Percentiles rank a stretch among this genome's conserved stretches.
phyloP scores from a whole-genome alignment of 148 eudicot genomes.

The Rhododendron griersonianum region DNA sequence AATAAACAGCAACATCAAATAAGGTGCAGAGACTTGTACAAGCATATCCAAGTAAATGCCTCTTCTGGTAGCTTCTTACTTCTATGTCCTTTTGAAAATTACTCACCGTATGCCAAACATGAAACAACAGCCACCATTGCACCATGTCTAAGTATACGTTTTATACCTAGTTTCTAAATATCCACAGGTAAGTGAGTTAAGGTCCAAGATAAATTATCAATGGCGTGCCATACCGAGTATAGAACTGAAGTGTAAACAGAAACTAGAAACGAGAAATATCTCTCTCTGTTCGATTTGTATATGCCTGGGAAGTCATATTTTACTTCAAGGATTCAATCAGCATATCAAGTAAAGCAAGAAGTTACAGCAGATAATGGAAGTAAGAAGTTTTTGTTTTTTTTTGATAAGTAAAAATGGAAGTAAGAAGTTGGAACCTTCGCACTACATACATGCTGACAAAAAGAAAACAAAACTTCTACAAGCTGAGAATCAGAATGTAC shows the following conservation, averaged over 20 bases:
- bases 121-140: background rate
- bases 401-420: background rate
- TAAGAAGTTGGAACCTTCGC: background rate
- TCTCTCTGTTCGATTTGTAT: background rate
- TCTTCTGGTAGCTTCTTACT: background rate
- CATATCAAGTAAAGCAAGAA: slow-evolving; percentile 3
- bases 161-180: background rate
- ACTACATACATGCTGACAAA: background rate
- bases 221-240: background rate
- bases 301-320: background rate
- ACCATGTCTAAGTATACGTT: background rate
- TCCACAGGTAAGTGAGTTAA: background rate
- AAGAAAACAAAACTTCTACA: background rate
- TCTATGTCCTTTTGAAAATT: background rate
- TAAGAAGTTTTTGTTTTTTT: background rate
- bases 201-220: background rate
- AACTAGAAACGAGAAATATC: background rate
- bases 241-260: background rate
- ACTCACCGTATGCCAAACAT: background rate
- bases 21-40: background rate
- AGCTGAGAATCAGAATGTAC: background rate
- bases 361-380: background rate
- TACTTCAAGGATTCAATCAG: background rate
- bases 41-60: background rate
- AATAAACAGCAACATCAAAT: background rate